These are phyloP conservation scores for Fusarium devonianum DNA, from an alignment of 2,329 filamentous ascomycete genomes.

Conservation along the genomic window DNA sequence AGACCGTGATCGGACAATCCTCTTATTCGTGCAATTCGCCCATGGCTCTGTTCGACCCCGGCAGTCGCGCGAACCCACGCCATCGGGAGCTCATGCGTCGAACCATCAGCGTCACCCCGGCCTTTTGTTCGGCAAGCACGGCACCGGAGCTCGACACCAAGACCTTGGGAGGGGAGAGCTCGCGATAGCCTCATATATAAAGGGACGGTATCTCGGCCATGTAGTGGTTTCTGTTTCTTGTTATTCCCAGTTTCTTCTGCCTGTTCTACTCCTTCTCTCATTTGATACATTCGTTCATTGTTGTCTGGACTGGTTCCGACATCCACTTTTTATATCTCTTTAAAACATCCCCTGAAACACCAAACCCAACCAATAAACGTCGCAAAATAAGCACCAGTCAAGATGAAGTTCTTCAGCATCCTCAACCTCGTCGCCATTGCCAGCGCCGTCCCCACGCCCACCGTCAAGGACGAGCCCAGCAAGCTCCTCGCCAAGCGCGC, in stretches of 20 bases:
- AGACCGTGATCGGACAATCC: constrained; percentile 30
- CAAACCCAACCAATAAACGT: neutral
- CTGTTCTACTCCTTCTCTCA: constrained; percentile 14
- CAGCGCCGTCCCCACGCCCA: constrained; percentile 44
- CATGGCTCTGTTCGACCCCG: neutral
- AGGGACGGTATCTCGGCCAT: neutral
- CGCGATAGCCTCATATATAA: constrained; percentile 34
- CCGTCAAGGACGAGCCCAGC: constrained; percentile 37
- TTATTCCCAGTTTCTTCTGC: constrained; percentile 17
- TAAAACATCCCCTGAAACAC: constrained; percentile 1
- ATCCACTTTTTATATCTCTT: constrained; percentile 32
- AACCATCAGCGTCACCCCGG: too few species aligned
- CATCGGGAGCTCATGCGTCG: neutral
- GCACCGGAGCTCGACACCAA: constrained; percentile 4
- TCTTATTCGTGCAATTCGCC: constrained; percentile 35
- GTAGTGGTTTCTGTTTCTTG: neutral
- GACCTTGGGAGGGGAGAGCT: neutral
- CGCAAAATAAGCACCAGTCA: constrained; percentile 6
- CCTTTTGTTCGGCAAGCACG: constrained; percentile 15
- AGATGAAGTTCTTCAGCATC: constrained; percentile 46
- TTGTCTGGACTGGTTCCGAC: constrained; percentile 31
- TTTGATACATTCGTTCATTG: constrained; percentile 31
- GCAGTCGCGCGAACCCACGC: neutral
- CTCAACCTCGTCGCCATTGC: constrained; percentile 43
- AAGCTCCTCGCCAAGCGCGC: constrained; percentile 46